Evolutionary conservation across 1,284 basidiomycete genomes (phyloP).

Genomic region (Golubevia sp.): DNA sequence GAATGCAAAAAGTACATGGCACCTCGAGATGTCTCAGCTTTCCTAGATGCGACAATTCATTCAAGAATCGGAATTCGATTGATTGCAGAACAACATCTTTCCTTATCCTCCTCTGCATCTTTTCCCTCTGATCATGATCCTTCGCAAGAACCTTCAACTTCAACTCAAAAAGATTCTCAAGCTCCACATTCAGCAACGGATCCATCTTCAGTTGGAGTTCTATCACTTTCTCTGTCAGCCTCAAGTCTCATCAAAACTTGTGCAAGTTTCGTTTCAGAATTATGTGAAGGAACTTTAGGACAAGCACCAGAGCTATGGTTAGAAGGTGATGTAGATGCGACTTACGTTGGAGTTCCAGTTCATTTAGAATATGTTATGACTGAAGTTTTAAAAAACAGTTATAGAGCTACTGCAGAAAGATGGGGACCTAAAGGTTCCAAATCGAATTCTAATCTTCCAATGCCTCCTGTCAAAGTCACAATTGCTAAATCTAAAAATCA

Average conservation of each 20-base stretch:
- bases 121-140: conserved; percentile 8
- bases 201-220: background rate
- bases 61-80: conserved; percentile 84
- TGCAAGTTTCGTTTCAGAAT: conserved; percentile 77
- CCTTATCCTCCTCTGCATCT: conserved; percentile 63
- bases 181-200: background rate
- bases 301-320: conserved; percentile 66
- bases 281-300: conserved; percentile 85
- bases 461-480: conserved; percentile 75
- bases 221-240: conserved; percentile 4
- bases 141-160: background rate
- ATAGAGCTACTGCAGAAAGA: conserved; percentile 72
- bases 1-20: conserved; percentile 84
- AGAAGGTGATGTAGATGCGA: conserved; percentile 29
- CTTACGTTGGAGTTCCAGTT: conserved; percentile 76
- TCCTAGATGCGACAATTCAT: conserved; percentile 81
- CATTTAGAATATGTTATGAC: conserved; percentile 83
- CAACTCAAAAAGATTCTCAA: background rate
- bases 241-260: conserved; percentile 65
- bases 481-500: conserved; percentile 68
- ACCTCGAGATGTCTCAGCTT: conserved; percentile 74
- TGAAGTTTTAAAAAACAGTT: conserved; percentile 75
- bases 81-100: conserved; percentile 89
- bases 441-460: conserved; percentile 16
- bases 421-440: conserved; percentile 5